Conservation (phyloP, 2,329 filamentous ascomycete species). For the Fusarium lateritium region DNA sequence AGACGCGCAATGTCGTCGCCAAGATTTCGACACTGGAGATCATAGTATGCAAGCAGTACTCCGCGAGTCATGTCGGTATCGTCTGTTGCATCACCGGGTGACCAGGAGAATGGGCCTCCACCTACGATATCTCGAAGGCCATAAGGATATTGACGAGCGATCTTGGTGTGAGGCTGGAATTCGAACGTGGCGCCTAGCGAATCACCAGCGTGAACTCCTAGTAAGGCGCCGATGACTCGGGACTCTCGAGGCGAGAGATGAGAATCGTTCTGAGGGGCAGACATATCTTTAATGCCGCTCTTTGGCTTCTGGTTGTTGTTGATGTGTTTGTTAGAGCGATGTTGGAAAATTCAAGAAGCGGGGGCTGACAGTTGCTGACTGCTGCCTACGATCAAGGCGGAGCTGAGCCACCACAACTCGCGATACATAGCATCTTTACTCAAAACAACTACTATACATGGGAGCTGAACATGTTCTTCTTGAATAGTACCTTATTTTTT, state of each 20-base stretch:
- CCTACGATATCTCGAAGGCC: constrained; percentile 60
- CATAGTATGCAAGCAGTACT: constrained; percentile 60
- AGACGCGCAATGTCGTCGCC: constrained; percentile 51
- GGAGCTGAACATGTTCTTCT: too few relatives aligned
- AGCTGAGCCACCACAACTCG: background rate
- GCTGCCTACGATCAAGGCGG: background rate
- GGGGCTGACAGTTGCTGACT: constrained; percentile 1
- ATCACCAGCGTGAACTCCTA: constrained; percentile 64
- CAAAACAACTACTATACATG: too few relatives aligned
- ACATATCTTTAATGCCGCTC: constrained; percentile 1
- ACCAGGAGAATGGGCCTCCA: constrained; percentile 61
- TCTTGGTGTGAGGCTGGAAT: constrained; percentile 55
- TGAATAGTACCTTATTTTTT: too few relatives aligned
- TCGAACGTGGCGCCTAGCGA: constrained; percentile 63
- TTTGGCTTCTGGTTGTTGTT: background rate
- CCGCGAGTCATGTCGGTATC: constrained; percentile 64
- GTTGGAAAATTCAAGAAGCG: background rate
- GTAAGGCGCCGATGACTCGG: constrained; percentile 59
- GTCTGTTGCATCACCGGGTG: constrained; percentile 62
- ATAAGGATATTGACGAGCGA: constrained; percentile 54
- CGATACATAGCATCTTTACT: too few relatives aligned
- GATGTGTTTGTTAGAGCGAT: background rate
- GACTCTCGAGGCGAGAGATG: constrained; percentile 40
- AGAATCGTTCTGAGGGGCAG: constrained; percentile 4
- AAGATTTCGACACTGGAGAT: constrained; percentile 22